phyloP scores from a whole-genome alignment of 768 basidiomycete species.

The Mycena latifolia region DNA sequence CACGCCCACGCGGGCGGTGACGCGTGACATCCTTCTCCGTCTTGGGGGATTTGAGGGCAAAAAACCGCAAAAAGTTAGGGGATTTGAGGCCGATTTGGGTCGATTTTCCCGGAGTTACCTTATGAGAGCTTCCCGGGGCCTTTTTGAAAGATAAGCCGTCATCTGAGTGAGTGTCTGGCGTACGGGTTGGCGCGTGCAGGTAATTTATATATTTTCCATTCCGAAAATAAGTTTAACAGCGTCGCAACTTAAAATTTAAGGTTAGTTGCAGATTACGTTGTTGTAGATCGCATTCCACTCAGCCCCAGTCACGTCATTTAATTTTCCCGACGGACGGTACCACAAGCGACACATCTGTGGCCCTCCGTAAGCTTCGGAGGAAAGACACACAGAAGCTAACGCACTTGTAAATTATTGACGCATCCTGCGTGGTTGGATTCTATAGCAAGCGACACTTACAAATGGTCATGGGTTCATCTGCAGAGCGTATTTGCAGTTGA shows the following conservation, averaged over 20 bases:
- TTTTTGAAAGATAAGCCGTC: no score
- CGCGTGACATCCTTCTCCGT: no score
- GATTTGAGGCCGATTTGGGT: no score
- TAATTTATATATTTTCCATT: no score
- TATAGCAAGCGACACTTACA: constrained; percentile 6
- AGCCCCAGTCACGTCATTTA: constrained; percentile 2
- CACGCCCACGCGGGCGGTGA: no score
- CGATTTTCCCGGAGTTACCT: no score
- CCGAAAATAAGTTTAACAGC: neutral
- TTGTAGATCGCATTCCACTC: neutral
- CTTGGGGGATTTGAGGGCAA: no score
- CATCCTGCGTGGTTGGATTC: neutral
- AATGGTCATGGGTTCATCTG: constrained; percentile 30
- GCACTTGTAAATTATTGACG: constrained; percentile 16
- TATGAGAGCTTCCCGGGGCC: no score
- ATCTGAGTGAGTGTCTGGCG: no score
- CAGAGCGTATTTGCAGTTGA: constrained; percentile 29
- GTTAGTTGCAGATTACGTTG: neutral
- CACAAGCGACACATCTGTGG: constrained; percentile 18
- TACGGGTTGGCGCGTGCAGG: no score
- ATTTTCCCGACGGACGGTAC: constrained; percentile 24
- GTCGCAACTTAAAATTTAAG: neutral
- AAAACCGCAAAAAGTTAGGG: no score
- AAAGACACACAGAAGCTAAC: neutral
- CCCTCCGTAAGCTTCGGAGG: no score